Percentiles rank a stretch among this genome's conserved stretches.
phyloP scores from a whole-genome alignment of 345 rosid genomes.

The Clarkia xantiana region DNA sequence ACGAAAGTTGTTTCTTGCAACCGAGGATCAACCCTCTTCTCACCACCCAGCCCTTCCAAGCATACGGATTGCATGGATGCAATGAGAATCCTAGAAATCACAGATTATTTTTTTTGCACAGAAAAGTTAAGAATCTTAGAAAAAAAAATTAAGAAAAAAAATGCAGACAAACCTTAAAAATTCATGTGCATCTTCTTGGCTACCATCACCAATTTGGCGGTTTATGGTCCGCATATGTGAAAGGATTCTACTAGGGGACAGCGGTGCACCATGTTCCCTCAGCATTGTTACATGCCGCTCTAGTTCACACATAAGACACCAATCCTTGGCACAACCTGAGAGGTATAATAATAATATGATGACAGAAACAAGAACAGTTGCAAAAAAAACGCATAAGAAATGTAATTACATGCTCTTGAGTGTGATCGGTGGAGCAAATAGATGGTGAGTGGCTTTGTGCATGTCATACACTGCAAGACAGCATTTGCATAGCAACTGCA shows the following conservation, averaged over 20 bases:
- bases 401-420: slow-evolving; percentile 56
- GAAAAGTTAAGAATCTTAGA: too few species aligned
- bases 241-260: slow-evolving; percentile 58
- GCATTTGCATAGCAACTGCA: too few species aligned
- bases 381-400: slow-evolving; percentile 2
- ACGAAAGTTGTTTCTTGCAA: slow-evolving; percentile 76
- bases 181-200: slow-evolving; percentile 90
- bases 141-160: too few species aligned
- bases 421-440: slow-evolving; percentile 59
- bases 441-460: slow-evolving; percentile 18
- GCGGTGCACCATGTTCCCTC: slow-evolving; percentile 52
- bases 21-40: slow-evolving; percentile 48
- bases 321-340: slow-evolving; percentile 51
- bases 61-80: slow-evolving; percentile 78
- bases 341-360: slow-evolving; percentile 4
- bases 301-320: slow-evolving; percentile 88
- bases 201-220: slow-evolving; percentile 69
- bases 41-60: slow-evolving; percentile 69
- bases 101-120: too few species aligned
- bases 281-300: slow-evolving; percentile 71
- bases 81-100: slow-evolving; percentile 45
- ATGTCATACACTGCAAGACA: too few species aligned
- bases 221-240: slow-evolving; percentile 47
- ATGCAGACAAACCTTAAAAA: slow-evolving; percentile 46
- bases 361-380: slow-evolving; percentile 4